Evolutionary conservation across 1,139 yeast species (phyloP).

Genomic region (Blastobotrys persicus): DNA sequence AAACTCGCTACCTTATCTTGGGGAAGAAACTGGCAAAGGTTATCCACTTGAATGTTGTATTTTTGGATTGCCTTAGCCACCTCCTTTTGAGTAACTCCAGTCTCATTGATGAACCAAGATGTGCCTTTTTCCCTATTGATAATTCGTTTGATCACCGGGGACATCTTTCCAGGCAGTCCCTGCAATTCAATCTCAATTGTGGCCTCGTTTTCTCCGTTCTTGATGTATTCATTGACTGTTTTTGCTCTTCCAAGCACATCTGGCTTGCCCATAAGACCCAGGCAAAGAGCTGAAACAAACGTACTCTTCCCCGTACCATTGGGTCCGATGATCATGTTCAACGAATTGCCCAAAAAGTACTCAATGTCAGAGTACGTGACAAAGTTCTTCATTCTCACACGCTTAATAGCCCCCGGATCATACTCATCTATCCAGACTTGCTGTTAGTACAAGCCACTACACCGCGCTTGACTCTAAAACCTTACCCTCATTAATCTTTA

Average conservation of each 20-base stretch:
- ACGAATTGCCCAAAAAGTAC: slow-evolving; percentile 73
- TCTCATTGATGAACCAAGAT: slow-evolving; percentile 59
- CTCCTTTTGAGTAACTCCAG: slow-evolving; percentile 42
- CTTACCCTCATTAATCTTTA: neutral
- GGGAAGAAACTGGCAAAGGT: slow-evolving; percentile 89
- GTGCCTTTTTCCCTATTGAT: slow-evolving; percentile 43
- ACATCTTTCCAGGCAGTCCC: slow-evolving; percentile 38
- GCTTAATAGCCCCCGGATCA: slow-evolving; percentile 64
- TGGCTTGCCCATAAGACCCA: slow-evolving; percentile 82
- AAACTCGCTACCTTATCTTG: slow-evolving; percentile 95
- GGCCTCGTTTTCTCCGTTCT: slow-evolving; percentile 61
- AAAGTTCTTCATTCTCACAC: slow-evolving; percentile 67
- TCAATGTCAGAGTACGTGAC: slow-evolving; percentile 80
- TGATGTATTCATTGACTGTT: slow-evolving; percentile 66
- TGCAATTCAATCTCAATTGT: slow-evolving; percentile 65
- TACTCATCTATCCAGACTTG: slow-evolving; percentile 19
- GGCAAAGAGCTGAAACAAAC: slow-evolving; percentile 87
- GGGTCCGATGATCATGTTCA: slow-evolving; percentile 95
- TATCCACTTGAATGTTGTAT: slow-evolving; percentile 81
- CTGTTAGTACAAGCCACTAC: neutral
- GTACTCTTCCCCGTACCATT: slow-evolving; percentile 97
- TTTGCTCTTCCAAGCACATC: slow-evolving; percentile 79
- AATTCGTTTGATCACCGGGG: slow-evolving; percentile 45
- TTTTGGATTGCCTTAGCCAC: slow-evolving; percentile 48
- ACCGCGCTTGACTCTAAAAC: neutral